These are phyloP conservation scores for Cercospora nicotianae DNA, from an alignment of 2,329 filamentous ascomycete species.

Conservation along the genomic window DNA sequence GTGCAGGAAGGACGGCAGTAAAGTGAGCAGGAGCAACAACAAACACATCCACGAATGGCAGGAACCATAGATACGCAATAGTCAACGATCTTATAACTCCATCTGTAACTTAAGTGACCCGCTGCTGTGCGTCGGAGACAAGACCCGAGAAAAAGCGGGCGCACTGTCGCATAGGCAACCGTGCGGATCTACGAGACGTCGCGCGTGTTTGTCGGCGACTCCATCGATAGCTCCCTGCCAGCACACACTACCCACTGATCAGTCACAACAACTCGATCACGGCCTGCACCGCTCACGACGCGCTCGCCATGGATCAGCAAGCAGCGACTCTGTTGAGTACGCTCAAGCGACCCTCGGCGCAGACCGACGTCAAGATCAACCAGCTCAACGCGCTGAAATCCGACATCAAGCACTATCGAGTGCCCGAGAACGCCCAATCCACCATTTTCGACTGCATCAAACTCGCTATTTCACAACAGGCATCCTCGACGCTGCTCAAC, in stretches of 20 bases:
- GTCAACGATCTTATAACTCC: background rate
- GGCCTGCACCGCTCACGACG: background rate
- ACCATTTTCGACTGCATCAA: constrained; percentile 81
- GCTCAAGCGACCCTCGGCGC: constrained; percentile 62
- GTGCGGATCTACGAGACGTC: background rate
- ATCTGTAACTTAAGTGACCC: background rate
- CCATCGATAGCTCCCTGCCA: background rate
- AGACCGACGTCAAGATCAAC: constrained; percentile 69
- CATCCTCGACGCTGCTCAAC: constrained; percentile 70
- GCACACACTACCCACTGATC: background rate
- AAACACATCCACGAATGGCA: background rate
- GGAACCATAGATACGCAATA: background rate
- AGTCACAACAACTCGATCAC: background rate
- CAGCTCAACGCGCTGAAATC: constrained; percentile 76
- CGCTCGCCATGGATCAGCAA: constrained; percentile 56
- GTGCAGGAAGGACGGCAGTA: background rate
- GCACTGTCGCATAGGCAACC: background rate
- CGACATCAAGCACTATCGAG: constrained; percentile 87
- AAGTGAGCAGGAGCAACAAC: background rate
- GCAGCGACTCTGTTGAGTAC: constrained; percentile 55
- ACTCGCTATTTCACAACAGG: constrained; percentile 71
- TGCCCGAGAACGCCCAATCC: constrained; percentile 70
- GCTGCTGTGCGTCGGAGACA: background rate
- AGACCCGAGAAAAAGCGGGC: background rate
- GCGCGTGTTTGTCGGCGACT: background rate